Evolutionary conservation across 2,329 filamentous ascomycete genomes (phyloP).

Genomic region (Samsoniella hepiali): DNA sequence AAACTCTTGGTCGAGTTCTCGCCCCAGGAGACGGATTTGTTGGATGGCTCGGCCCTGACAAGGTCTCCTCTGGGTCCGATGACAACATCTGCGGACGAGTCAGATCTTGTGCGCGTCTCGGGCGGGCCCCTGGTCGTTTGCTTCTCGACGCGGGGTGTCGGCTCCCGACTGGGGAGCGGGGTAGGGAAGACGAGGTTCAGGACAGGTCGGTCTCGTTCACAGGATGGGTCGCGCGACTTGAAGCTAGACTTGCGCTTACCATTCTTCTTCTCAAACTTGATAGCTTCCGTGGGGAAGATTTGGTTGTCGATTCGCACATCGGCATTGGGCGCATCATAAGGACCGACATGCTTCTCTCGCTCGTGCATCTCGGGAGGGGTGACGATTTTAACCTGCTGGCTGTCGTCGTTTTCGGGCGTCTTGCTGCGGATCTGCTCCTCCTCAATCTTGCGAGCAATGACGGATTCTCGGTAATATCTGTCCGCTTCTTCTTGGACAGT

Average conservation of each 20-base stretch:
- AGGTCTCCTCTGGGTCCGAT: constrained; percentile 42
- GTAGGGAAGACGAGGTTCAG: constrained; percentile 62
- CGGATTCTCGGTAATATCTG: constrained; percentile 54
- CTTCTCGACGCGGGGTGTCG: constrained; percentile 19
- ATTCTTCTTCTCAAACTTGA: constrained; percentile 32
- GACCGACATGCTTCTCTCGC: constrained; percentile 40
- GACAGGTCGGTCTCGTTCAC: constrained; percentile 54
- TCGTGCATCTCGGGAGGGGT: constrained; percentile 47
- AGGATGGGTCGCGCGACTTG: constrained; percentile 49
- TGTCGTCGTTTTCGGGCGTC: constrained; percentile 43
- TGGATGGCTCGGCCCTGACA: constrained; percentile 38
- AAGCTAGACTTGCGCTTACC: constrained; percentile 33
- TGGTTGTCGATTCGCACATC: constrained; percentile 61
- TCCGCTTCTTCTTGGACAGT: constrained; percentile 56
- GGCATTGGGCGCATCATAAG: constrained; percentile 58
- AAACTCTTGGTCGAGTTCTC: constrained; percentile 63
- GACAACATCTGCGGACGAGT: constrained; percentile 34
- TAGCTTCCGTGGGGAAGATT: constrained; percentile 51
- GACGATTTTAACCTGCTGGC: constrained; percentile 45
- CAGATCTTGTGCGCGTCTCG: constrained; percentile 23
- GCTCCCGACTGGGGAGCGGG: constrained; percentile 41
- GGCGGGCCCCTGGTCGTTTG: constrained; percentile 18
- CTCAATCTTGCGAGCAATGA: constrained; percentile 51
- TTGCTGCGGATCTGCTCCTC: constrained; percentile 51
- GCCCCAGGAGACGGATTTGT: constrained; percentile 63